These are phyloP conservation scores for Candida rishiriensis DNA, from an alignment of 805 yeast genomes.

Conservation along the genomic window DNA sequence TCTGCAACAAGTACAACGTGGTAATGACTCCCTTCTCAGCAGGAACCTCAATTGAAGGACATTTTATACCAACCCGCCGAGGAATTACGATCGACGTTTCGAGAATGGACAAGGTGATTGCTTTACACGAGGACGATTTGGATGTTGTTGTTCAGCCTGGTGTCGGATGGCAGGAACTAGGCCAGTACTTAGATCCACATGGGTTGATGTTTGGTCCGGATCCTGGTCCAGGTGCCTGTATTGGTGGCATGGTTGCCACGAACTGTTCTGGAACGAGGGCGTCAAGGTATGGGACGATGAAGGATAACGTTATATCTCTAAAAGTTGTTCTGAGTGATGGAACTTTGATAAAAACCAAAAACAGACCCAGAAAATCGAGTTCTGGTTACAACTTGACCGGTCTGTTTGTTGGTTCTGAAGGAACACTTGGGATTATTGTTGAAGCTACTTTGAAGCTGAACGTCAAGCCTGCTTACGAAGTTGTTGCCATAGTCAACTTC, in stretches of 20 bases:
- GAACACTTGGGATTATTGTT: conserved; percentile 71
- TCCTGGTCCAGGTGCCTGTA: conserved; percentile 75
- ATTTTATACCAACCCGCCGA: conserved; percentile 63
- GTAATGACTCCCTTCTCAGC: conserved; percentile 81
- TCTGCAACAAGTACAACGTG: conserved; percentile 54
- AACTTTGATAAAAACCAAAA: conserved; percentile 66
- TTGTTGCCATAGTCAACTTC: conserved; percentile 65
- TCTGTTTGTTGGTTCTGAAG: conserved; percentile 68
- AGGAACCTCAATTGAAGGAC: conserved; percentile 81
- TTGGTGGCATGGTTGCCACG: conserved; percentile 76
- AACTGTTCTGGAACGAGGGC: conserved; percentile 82
- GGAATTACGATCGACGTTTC: conserved; percentile 60
- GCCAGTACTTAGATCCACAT: conserved; percentile 43
- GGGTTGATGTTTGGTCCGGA: conserved; percentile 70
- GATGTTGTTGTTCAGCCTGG: conserved; percentile 77
- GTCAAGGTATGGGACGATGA: conserved; percentile 74
- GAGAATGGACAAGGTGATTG: conserved; percentile 53
- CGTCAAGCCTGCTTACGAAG: conserved; percentile 60
- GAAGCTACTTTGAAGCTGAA: conserved; percentile 67
- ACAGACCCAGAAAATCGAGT: conserved; percentile 70
- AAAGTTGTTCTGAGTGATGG: conserved; percentile 83
- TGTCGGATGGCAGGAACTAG: conserved; percentile 72
- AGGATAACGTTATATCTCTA: conserved; percentile 61
- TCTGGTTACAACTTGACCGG: conserved; percentile 79
- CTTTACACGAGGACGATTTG: conserved; percentile 57